These are phyloP conservation scores for Turritis glabra DNA, from an alignment of 345 rosid species.

Conservation along the genomic window DNA sequence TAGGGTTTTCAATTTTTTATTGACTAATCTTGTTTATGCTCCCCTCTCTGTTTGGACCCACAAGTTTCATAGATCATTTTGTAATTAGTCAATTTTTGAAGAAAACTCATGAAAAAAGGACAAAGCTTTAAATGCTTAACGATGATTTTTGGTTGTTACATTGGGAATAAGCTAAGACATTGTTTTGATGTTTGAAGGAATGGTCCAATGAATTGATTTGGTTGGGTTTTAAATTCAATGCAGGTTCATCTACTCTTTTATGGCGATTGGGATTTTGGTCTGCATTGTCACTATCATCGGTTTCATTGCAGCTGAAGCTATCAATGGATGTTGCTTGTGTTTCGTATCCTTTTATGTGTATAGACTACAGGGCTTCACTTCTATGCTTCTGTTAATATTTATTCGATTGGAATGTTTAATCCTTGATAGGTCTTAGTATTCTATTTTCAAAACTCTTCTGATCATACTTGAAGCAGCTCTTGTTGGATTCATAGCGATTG, in stretches of 20 bases:
- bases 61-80: background rate
- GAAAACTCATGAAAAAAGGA: background rate
- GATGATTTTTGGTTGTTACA: background rate
- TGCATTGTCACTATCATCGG: constrained; percentile 74
- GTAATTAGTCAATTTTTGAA: background rate
- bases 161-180: constrained; percentile 1
- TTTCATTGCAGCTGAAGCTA: constrained; percentile 89
- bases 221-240: constrained; percentile 24
- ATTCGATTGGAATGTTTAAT: constrained; percentile 23
- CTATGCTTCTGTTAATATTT: background rate
- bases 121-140: constrained; percentile 1
- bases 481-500: constrained; percentile 80
- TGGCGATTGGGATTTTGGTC: constrained; percentile 79
- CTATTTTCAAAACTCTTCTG: constrained; percentile 61
- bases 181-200: constrained; percentile 2
- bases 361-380: background rate
- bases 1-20: background rate
- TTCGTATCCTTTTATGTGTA: constrained; percentile 69
- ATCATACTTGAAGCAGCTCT: constrained; percentile 72
- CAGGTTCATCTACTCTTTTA: constrained; percentile 96
- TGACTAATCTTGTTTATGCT: background rate
- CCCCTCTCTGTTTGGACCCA: background rate
- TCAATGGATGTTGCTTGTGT: constrained; percentile 88
- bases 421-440: constrained; percentile 52
- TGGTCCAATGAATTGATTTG: background rate